Evolutionary conservation across 1,284 basidiomycete species (phyloP).

Genomic region (Veloporphyrellus conicus): DNA sequence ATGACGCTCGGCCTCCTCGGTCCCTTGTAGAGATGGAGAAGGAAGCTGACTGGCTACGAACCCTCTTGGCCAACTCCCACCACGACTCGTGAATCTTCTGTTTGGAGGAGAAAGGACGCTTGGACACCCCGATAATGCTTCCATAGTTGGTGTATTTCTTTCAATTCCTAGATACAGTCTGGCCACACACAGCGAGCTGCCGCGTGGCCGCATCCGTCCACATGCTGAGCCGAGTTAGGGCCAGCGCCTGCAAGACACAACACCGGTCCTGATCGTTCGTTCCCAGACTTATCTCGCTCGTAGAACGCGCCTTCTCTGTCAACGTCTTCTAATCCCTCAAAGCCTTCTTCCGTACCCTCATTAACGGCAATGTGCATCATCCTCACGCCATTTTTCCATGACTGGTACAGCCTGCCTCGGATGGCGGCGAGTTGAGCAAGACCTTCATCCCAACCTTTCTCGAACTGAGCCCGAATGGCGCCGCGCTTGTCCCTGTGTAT

Average conservation of each 20-base stretch:
- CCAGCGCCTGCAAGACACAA: constrained; percentile 29
- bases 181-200: constrained; percentile 20
- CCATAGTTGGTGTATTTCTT: constrained; percentile 9
- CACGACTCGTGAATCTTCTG: background rate
- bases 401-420: constrained; percentile 42
- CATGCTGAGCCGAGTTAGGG: constrained; percentile 14
- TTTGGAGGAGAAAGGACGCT: background rate
- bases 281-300: constrained; percentile 7
- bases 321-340: constrained; percentile 48
- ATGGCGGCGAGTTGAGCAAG: constrained; percentile 43
- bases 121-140: background rate
- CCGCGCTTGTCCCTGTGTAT: constrained; percentile 35
- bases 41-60: constrained; percentile 65
- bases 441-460: constrained; percentile 58
- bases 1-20: constrained; percentile 66
- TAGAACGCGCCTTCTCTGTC: constrained; percentile 27
- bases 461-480: constrained; percentile 46
- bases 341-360: constrained; percentile 38
- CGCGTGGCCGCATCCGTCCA: constrained; percentile 27
- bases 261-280: constrained; percentile 17
- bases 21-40: constrained; percentile 70
- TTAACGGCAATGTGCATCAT: constrained; percentile 39
- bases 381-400: constrained; percentile 44
- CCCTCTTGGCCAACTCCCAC: constrained; percentile 39
- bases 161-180: constrained; percentile 22